Base-by-base conservation (phyloP, 306 rosid genomes). In the Hylodesmum podocarpum region DNA sequence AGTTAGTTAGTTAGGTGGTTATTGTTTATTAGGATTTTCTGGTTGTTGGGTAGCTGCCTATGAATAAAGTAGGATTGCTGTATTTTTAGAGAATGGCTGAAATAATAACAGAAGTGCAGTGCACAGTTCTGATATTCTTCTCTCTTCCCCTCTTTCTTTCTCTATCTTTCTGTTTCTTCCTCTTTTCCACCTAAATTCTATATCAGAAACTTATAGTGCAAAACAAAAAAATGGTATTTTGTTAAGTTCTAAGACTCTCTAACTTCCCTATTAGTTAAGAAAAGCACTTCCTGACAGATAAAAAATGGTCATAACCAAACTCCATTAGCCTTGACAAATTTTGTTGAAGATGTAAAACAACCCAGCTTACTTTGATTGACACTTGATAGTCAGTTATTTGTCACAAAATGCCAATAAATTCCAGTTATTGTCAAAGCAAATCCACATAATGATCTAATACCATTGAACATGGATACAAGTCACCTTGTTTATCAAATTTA, bases 331-430 rank as follows among this genome's bases (percentile, higher is more conserved):
- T 58, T 12, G 27, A 53, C 9, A 40, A 65, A 47, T 39, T 44
- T 25, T 9, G n/a, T n/a, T n/a, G 62, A 39, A 27, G 19, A 50
- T 47, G 40, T 21, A 41, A 64, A 19, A 68, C 39, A 33, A 55
- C 33, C 54, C 27, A 7, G 12, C 51, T 46, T 58, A 12, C 22
- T n/a, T 24, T 3, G 24, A 15, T 41, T 41, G 29, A 70, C 71
- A 75, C 47, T 47, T 47, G 51, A 57, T 18, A 63, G 36, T 51
- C 64, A 76, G 40, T 50, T 76, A 55, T 74, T 67, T 58, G 43
- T 11, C 15, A 54, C 36, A 28, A 12, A 63, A 70, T 21, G 22
- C 25, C 39, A 21, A 24, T 41, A 55, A 24, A 71, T 14, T 24
- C 25, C 31, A 13, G 62, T 49, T 29, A 47, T 29, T 7, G n/a